These are phyloP conservation scores for Begonia fuchsioides DNA, from an alignment of 306 rosid species.

Conservation along the genomic window DNA sequence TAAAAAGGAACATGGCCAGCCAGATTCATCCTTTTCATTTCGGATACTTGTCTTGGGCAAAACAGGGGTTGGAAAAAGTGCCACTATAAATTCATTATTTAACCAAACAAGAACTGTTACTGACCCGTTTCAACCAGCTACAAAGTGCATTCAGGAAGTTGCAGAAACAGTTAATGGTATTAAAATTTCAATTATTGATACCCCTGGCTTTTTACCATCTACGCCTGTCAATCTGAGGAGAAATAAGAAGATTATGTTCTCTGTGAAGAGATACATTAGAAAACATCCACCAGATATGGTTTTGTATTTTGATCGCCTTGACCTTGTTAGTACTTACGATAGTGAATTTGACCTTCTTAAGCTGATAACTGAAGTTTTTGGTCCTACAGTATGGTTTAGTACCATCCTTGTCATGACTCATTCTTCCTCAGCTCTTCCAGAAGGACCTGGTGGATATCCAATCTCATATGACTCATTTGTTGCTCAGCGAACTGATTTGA, in stretches of 20 bases:
- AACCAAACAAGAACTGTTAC: conserved; percentile 62
- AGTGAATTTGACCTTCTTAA: conserved; percentile 47
- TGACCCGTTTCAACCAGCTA: conserved; percentile 87
- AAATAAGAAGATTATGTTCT: conserved; percentile 72
- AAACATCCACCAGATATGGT: conserved; percentile 86
- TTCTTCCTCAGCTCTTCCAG: conserved; percentile 65
- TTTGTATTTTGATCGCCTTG: conserved; percentile 83
- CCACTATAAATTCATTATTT: conserved; percentile 83
- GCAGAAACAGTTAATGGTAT: conserved; percentile 65
- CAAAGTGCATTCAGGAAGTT: conserved; percentile 60
- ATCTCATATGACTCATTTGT: conserved; percentile 52
- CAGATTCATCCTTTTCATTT: conserved; percentile 53
- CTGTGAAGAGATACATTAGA: conserved; percentile 62
- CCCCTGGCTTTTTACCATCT: conserved; percentile 76
- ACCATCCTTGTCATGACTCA: conserved; percentile 87
- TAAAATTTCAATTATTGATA: conserved; percentile 58
- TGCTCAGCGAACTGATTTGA: conserved; percentile 38
- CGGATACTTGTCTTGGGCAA: conserved; percentile 83
- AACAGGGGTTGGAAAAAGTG: conserved; percentile 99
- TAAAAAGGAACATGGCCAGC: conserved; percentile 44
- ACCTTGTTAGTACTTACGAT: conserved; percentile 22
- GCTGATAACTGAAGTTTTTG: conserved; percentile 72
- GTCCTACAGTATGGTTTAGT: conserved; percentile 83
- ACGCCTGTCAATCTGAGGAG: conserved; percentile 41
- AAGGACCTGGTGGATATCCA: conserved; percentile 60